A percentile compares a stretch with the other conserved stretches of the same genome.
Evolutionary conservation across 2,329 filamentous ascomycete species (phyloP).

Genomic region (Aspergillus pseudonomiae): DNA sequence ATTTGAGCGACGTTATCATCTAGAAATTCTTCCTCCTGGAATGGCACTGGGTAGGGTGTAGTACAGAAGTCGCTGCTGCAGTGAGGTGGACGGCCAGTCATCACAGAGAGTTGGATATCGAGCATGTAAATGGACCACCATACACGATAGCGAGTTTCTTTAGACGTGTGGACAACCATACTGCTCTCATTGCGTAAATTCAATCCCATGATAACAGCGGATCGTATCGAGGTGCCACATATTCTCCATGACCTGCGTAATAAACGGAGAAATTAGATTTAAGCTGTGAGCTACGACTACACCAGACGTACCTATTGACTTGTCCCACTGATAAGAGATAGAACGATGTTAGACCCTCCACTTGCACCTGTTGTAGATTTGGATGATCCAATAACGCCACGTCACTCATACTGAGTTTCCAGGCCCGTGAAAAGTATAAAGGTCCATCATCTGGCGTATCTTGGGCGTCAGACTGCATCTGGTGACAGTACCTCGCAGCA

Average conservation of each 20-base stretch:
- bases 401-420: conserved; percentile 42
- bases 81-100: conserved; percentile 47
- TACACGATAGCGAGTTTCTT: conserved; percentile 47
- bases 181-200: conserved; percentile 47
- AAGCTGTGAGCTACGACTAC: not conserved
- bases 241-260: conserved; percentile 45
- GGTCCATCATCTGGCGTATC: conserved; percentile 38
- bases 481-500: conserved; percentile 39
- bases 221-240: conserved; percentile 44
- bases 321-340: conserved; percentile 46
- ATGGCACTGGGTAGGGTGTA: conserved; percentile 44
- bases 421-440: conserved; percentile 48
- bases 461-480: conserved; percentile 30
- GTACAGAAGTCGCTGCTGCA: conserved; percentile 44
- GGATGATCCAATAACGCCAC: conserved; percentile 42
- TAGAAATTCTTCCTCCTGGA: conserved; percentile 42
- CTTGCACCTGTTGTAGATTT: conserved; percentile 49
- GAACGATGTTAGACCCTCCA: conserved; percentile 45
- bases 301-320: conserved; percentile 42
- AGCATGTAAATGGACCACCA: conserved; percentile 50
- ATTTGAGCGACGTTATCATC: conserved; percentile 35
- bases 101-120: conserved; percentile 44
- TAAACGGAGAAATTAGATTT: not conserved
- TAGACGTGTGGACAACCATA: conserved; percentile 38
- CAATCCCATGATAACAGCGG: conserved; percentile 45